These are phyloP conservation scores for Pichia sporocuriosa DNA, from an alignment of 805 yeast genomes.

Conservation along the genomic window DNA sequence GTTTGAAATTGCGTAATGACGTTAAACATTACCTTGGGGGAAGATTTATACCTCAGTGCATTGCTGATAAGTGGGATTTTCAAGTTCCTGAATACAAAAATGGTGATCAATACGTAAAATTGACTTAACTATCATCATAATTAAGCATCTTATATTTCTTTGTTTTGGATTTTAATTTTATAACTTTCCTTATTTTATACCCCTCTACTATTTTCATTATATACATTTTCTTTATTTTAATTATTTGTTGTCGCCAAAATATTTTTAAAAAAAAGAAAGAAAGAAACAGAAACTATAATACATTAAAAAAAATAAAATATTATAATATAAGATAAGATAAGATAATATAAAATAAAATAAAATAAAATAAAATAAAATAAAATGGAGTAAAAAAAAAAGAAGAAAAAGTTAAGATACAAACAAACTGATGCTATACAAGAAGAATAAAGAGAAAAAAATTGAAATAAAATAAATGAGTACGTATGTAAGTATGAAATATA, in stretches of 20 bases:
- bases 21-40: conserved; percentile 81
- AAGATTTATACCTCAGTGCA: conserved; percentile 58
- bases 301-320: conserved; percentile 4
- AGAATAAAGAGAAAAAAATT: not conserved
- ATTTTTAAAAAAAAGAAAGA: not conserved
- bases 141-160: too few species aligned
- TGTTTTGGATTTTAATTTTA: too few species aligned
- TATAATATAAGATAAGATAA: conserved; percentile 2
- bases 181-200: too few species aligned
- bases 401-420: not conserved
- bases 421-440: not conserved
- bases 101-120: conserved; percentile 46
- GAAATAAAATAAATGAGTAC: not conserved
- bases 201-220: too few species aligned
- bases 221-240: too few species aligned
- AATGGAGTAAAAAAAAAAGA: not conserved
- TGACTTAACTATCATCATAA: too few species aligned
- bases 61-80: conserved; percentile 71
- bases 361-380: conserved; percentile 1
- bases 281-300: conserved; percentile 5
- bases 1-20: conserved; percentile 38
- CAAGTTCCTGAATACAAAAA: conserved; percentile 55
- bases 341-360: not conserved
- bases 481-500: not conserved
- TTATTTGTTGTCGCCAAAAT: too few species aligned